phyloP scores from a whole-genome alignment of 768 basidiomycete genomes.

The Termitomyces sp. region DNA sequence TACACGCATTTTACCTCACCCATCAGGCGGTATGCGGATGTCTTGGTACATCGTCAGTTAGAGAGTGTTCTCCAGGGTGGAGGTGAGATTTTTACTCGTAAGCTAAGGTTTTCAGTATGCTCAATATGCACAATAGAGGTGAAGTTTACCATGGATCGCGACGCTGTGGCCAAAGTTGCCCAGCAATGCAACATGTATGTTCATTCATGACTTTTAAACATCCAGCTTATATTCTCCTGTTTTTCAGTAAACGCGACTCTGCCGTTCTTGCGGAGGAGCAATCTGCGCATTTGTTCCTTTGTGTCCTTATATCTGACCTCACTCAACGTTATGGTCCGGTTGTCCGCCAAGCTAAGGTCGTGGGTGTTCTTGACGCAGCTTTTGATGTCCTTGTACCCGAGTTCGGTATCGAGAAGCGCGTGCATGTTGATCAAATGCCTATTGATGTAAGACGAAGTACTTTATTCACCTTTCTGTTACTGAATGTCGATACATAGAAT shows the following conservation, averaged over 20 bases:
- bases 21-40: conserved; percentile 88
- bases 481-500: conserved; percentile 49
- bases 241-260: conserved; percentile 78
- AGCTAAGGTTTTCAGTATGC: not conserved
- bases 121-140: conserved; percentile 44
- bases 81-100: conserved; percentile 31
- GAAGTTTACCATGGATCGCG: conserved; percentile 96
- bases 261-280: conserved; percentile 93
- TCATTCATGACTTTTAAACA: not conserved
- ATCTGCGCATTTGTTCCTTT: conserved; percentile 92
- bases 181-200: conserved; percentile 96
- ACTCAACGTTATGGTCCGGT: conserved; percentile 95
- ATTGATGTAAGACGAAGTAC: conserved; percentile 63
- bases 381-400: conserved; percentile 96
- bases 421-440: conserved; percentile 99
- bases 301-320: conserved; percentile 89
- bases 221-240: not conserved
- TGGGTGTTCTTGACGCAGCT: conserved; percentile 94
- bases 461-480: not conserved
- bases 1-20: conserved; percentile 95
- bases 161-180: conserved; percentile 95
- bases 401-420: conserved; percentile 98
- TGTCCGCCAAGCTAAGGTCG: conserved; percentile 89
- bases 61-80: conserved; percentile 79
- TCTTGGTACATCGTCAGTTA: conserved; percentile 94